Percentiles rank a stretch among this genome's conserved stretches.
Conservation (phyloP, 768 basidiomycete species). For the Russula sp. region DNA sequence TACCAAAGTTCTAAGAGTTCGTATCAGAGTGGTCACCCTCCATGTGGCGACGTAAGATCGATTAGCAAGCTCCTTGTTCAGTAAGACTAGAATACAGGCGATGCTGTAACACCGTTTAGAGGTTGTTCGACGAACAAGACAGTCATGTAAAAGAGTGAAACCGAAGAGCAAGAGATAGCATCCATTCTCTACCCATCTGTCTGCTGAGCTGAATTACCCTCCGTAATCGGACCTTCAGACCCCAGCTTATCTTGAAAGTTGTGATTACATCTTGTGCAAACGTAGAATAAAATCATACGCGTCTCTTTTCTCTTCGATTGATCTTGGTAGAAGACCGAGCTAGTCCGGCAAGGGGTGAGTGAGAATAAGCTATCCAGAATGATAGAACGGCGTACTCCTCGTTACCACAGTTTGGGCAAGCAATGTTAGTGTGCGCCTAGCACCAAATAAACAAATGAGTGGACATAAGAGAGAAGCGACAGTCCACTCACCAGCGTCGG, state of each 20-base stretch:
- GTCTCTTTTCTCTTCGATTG: constrained; percentile 97
- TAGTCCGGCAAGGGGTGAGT: constrained; percentile 29
- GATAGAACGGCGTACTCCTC: constrained; percentile 49
- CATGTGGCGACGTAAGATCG: background rate
- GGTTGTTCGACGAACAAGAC: background rate
- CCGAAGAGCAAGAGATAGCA: background rate
- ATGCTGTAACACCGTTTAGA: background rate
- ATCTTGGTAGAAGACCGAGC: constrained; percentile 92
- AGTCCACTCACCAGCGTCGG: constrained; percentile 64
- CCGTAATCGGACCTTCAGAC: constrained; percentile 37
- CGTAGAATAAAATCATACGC: constrained; percentile 88
- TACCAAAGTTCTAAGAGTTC: background rate
- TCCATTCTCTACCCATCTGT: background rate
- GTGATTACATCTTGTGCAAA: constrained; percentile 76
- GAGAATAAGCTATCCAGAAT: background rate
- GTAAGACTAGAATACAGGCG: background rate
- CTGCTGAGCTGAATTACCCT: constrained; percentile 13
- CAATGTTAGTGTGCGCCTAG: constrained; percentile 76
- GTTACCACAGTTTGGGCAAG: constrained; percentile 75
- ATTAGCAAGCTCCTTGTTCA: background rate
- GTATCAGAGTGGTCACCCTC: background rate
- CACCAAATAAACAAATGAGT: background rate
- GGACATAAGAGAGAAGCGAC: background rate
- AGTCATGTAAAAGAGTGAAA: background rate
- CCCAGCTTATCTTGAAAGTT: constrained; percentile 57